Percentiles rank a stretch among this genome's conserved stretches.
These are phyloP conservation scores for Pythium dissimile DNA, from an alignment of 352 stramenopile species.

Conservation along the genomic window DNA sequence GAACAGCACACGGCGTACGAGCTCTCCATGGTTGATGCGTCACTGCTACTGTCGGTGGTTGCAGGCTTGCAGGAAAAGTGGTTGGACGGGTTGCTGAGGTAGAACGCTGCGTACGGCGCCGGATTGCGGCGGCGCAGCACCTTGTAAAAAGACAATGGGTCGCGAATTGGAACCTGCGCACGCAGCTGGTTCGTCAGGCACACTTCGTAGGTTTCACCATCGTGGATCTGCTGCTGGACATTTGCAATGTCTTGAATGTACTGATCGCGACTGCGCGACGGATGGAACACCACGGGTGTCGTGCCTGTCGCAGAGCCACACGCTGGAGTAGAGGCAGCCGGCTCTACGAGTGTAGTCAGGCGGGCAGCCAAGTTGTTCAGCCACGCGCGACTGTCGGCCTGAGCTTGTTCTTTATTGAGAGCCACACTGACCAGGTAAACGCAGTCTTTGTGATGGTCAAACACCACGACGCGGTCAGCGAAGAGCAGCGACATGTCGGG, in stretches of 20 bases:
- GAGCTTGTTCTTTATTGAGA: slow-evolving; percentile 25
- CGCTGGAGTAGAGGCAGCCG: neutral
- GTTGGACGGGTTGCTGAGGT: slow-evolving; percentile 62
- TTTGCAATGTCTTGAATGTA: slow-evolving; percentile 87
- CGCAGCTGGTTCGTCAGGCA: slow-evolving; percentile 95
- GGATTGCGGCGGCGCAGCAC: slow-evolving; percentile 90
- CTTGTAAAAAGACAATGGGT: slow-evolving; percentile 86
- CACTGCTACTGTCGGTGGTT: neutral
- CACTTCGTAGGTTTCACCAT: slow-evolving; percentile 95
- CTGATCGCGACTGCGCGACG: slow-evolving; percentile 56
- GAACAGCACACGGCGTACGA: slow-evolving; percentile 93
- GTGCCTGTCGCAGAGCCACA: neutral
- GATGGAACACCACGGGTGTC: slow-evolving; percentile 45
- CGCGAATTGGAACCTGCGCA: slow-evolving; percentile 30
- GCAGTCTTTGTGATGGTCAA: slow-evolving; percentile 72
- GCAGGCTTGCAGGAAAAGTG: slow-evolving; percentile 22
- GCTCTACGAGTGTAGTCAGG: too few relatives aligned
- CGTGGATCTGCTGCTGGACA: slow-evolving; percentile 89
- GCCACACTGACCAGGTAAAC: slow-evolving; percentile 77
- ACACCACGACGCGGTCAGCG: slow-evolving; percentile 84
- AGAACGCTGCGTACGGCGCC: slow-evolving; percentile 93
- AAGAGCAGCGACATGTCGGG: slow-evolving; percentile 91
- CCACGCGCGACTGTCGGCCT: slow-evolving; percentile 14
- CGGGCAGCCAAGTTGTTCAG: slow-evolving; percentile 25
- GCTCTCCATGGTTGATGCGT: slow-evolving; percentile 4